A percentile compares a stretch with the other conserved stretches of the same genome.
phyloP scores from a whole-genome alignment of 148 eudicot genomes.

The Agrostemma githago region DNA sequence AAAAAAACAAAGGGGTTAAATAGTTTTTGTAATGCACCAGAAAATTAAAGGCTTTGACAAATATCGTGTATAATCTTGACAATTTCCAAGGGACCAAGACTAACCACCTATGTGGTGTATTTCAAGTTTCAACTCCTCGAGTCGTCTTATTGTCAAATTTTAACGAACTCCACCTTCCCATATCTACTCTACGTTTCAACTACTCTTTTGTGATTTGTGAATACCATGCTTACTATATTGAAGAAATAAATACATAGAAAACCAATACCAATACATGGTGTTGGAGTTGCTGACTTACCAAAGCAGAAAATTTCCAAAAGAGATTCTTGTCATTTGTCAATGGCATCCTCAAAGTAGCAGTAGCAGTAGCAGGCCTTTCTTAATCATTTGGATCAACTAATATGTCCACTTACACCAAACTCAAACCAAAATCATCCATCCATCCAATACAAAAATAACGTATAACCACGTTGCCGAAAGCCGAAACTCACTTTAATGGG shows the following conservation, averaged over 20 bases:
- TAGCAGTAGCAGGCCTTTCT: neutral
- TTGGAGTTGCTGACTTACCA: slow-evolving; percentile 14
- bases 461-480: neutral
- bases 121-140: neutral
- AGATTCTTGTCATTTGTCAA: neutral
- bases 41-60: too few relatives aligned
- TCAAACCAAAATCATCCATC: slow-evolving; percentile 1
- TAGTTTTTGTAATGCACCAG: too few relatives aligned
- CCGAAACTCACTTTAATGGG: neutral
- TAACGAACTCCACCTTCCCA: slow-evolving; percentile 14
- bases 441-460: neutral
- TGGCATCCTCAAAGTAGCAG: neutral
- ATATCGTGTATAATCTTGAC: too few relatives aligned
- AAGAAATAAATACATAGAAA: too few relatives aligned
- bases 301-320: neutral
- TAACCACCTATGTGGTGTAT: neutral
- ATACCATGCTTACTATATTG: too few relatives aligned
- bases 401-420: slow-evolving; percentile 11
- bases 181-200: neutral
- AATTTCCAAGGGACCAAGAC: too few relatives aligned
- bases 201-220: neutral
- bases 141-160: neutral
- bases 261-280: neutral
- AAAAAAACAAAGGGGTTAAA: too few relatives aligned
- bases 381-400: slow-evolving; percentile 2